Percentiles rank a stretch among this genome's conserved stretches.
These are phyloP conservation scores for Colletotrichum sp. DNA, from an alignment of 2,329 filamentous ascomycete genomes.

Conservation along the genomic window DNA sequence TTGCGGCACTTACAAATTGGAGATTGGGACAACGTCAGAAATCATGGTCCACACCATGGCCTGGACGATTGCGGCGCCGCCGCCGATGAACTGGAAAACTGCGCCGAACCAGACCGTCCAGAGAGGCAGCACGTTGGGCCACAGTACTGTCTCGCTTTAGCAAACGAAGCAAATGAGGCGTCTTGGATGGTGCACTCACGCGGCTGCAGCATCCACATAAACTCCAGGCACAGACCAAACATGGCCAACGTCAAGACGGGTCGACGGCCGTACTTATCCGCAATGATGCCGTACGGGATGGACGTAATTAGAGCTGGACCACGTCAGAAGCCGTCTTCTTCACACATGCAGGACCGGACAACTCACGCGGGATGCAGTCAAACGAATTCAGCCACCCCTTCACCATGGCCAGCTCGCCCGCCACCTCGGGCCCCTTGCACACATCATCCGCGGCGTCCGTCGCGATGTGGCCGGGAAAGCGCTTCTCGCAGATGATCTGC, in stretches of 20 bases:
- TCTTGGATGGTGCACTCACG: constrained; percentile 27
- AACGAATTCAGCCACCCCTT: constrained; percentile 50
- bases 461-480: constrained; percentile 45
- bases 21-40: constrained; percentile 45
- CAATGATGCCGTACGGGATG: constrained; percentile 51
- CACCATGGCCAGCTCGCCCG: constrained; percentile 56
- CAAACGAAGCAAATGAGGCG: constrained; percentile 9
- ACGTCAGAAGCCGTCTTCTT: neutral
- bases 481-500: constrained; percentile 54
- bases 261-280: constrained; percentile 49
- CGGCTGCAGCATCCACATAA: constrained; percentile 31
- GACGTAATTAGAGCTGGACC: constrained; percentile 41
- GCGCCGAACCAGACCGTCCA: constrained; percentile 40
- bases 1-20: constrained; percentile 20
- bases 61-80: constrained; percentile 38
- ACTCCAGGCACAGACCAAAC: constrained; percentile 32
- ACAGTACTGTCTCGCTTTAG: constrained; percentile 34
- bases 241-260: constrained; percentile 42
- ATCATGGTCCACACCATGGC: constrained; percentile 52
- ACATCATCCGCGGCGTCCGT: constrained; percentile 38
- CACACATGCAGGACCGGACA: neutral
- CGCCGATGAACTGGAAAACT: constrained; percentile 43
- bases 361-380: constrained; percentile 50
- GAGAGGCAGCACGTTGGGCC: constrained; percentile 41
- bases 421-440: constrained; percentile 55